Evolutionary conservation across 2,329 filamentous ascomycete genomes (phyloP).

Genomic region (Sporothrix pallida): DNA sequence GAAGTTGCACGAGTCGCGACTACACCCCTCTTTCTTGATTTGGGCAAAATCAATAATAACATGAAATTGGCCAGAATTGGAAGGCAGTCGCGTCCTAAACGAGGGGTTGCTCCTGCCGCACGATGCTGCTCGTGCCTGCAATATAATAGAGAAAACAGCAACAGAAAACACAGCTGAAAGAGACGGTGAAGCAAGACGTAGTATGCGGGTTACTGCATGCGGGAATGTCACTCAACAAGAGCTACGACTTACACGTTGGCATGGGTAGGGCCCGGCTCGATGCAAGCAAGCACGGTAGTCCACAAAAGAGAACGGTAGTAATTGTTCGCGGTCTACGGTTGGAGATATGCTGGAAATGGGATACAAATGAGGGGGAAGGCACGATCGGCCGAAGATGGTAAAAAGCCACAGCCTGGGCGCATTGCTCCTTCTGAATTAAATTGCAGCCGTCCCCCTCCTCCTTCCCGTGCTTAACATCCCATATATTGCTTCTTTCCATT

Average conservation of each 20-base stretch:
- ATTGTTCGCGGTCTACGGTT: neutral
- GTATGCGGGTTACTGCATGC: slow-evolving; percentile 9
- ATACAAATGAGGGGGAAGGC: slow-evolving; percentile 16
- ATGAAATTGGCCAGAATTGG: neutral
- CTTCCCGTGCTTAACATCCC: neutral
- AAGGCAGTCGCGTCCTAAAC: neutral
- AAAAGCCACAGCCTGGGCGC: neutral
- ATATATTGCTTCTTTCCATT: neutral
- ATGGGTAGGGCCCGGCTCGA: neutral
- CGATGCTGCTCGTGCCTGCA: neutral
- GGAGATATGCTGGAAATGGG: slow-evolving; percentile 9
- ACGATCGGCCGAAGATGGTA: slow-evolving; percentile 9
- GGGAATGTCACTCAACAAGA: neutral
- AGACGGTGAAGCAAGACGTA: neutral
- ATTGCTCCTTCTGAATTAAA: slow-evolving; percentile 4
- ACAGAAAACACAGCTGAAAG: neutral
- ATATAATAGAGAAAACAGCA: neutral
- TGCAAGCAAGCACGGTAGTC: slow-evolving; percentile 12
- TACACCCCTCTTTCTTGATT: neutral
- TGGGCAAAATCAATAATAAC: neutral
- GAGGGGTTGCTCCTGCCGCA: neutral
- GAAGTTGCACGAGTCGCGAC: neutral
- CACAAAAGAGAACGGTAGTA: neutral
- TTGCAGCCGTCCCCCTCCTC: neutral
- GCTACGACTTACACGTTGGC: neutral